Percentiles rank a stretch among this genome's conserved stretches.
These are phyloP conservation scores for Cadophora sp. DNA, from an alignment of 2,329 filamentous ascomycete genomes.

Conservation along the genomic window DNA sequence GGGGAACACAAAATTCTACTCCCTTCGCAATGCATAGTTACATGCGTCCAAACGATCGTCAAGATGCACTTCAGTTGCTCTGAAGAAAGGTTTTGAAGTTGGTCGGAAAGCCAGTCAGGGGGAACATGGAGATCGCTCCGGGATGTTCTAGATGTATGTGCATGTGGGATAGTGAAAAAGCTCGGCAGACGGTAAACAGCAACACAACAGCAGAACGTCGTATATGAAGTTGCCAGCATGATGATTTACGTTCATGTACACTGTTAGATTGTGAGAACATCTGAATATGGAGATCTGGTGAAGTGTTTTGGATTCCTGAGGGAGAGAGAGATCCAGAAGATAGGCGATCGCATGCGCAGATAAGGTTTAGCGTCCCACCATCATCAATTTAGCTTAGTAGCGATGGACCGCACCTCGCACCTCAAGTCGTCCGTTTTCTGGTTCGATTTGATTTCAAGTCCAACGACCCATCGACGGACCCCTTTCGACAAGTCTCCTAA, in stretches of 20 bases:
- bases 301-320: not conserved
- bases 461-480: not conserved
- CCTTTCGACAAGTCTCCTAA: not conserved
- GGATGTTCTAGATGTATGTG: not conserved
- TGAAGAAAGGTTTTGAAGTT: not conserved
- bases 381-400: not conserved
- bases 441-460: not conserved
- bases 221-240: too few species aligned
- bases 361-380: constrained; percentile 14
- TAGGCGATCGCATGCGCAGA: not conserved
- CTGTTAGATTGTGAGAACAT: not conserved
- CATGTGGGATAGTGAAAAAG: not conserved
- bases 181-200: too few species aligned
- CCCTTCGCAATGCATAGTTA: not conserved
- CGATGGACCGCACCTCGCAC: constrained; percentile 10
- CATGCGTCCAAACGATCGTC: not conserved
- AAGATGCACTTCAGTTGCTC: not conserved
- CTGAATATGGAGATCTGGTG: not conserved
- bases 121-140: constrained; percentile 6
- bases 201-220: not conserved
- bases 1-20: not conserved
- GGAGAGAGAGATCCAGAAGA: not conserved
- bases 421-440: not conserved
- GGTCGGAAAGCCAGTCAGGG: not conserved
- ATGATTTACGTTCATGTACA: not conserved